Base-by-base conservation (phyloP, 2,329 filamentous ascomycete genomes). In the Fusarium dimerum region DNA sequence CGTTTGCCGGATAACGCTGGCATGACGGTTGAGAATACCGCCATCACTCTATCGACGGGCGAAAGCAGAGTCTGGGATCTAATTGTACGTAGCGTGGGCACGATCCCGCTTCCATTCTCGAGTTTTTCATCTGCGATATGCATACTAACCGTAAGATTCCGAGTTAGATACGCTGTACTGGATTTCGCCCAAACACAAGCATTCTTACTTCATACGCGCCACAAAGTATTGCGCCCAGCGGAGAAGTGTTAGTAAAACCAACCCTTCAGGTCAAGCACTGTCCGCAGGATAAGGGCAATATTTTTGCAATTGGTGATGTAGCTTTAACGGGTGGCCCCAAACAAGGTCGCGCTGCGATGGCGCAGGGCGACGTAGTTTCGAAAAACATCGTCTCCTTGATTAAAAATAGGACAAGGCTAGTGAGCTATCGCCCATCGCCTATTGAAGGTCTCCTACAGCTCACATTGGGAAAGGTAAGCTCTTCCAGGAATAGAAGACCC, bases 101-200 rank as follows among this genome's bases (percentile, higher is more conserved):
- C n/a, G n/a, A n/a, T n/a, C n/a, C n/a, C n/a, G n/a, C n/a, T n/a
- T n/a, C n/a, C n/a, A n/a, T n/a, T n/a, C n/a, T n/a, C n/a, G n/a
- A n/a, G n/a, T n/a, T n/a, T n/a, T n/a, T n/a, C 2, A 4, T 4
- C 18, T 15, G 5, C 6, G 10, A 3, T 5, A 9, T 15, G 2
- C 1, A 2, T 1, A 3, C 2, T 34, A 9, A n/a, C 12, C 6
- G 5, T 32, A 9, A 43, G n/a, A 3, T 18, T 2, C 13, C 1
- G 2, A 1, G 9, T 0, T 3, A 61, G 59, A 60, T 62, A 6
- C 59, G 49, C 1, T 61, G 59, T 6, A 61, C 54, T 3, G 59
- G 59, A 0, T 47, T 57, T 0, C 54, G 45, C 0, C 59, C 59
- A 7, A 51, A 48, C 15, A 57, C 59, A 1, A 47, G 50, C 1